Evolutionary conservation across 805 yeast species (phyloP).

Genomic region (Kazachstania psychrophila): DNA sequence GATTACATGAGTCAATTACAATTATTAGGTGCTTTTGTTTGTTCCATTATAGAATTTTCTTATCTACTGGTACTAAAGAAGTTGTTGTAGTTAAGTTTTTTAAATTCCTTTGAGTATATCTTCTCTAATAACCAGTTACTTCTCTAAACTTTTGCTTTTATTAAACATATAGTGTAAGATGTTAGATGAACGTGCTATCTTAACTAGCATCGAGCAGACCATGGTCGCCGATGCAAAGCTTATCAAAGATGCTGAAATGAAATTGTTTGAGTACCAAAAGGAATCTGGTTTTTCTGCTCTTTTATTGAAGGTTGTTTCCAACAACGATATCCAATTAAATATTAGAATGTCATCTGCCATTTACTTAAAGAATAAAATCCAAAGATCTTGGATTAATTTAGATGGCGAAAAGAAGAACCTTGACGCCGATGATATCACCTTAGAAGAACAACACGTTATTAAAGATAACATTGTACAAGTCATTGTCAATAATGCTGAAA

Average conservation of each 20-base stretch:
- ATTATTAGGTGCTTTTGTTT: too few relatives aligned
- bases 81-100: too few relatives aligned
- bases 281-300: conserved; percentile 51
- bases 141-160: too few relatives aligned
- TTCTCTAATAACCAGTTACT: too few relatives aligned
- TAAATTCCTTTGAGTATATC: too few relatives aligned
- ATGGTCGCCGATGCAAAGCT: conserved; percentile 41
- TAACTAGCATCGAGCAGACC: conserved; percentile 44
- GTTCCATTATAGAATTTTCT: too few relatives aligned
- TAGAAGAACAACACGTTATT: conserved; percentile 46
- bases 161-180: conserved; percentile 8
- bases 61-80: too few relatives aligned
- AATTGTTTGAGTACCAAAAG: conserved; percentile 42
- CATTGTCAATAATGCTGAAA: conserved; percentile 36
- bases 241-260: conserved; percentile 46
- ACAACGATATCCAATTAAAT: conserved; percentile 34
- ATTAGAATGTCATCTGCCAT: conserved; percentile 56
- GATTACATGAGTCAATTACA: too few relatives aligned
- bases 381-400: conserved; percentile 54
- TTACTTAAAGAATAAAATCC: conserved; percentile 56
- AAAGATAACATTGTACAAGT: conserved; percentile 47
- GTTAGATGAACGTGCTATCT: conserved; percentile 41
- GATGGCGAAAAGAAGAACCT: conserved; percentile 24
- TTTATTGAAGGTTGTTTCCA: conserved; percentile 41
- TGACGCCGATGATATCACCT: conserved; percentile 18